Conservation (phyloP, 164 flowering plant species). For the Echeveria elegans region DNA sequence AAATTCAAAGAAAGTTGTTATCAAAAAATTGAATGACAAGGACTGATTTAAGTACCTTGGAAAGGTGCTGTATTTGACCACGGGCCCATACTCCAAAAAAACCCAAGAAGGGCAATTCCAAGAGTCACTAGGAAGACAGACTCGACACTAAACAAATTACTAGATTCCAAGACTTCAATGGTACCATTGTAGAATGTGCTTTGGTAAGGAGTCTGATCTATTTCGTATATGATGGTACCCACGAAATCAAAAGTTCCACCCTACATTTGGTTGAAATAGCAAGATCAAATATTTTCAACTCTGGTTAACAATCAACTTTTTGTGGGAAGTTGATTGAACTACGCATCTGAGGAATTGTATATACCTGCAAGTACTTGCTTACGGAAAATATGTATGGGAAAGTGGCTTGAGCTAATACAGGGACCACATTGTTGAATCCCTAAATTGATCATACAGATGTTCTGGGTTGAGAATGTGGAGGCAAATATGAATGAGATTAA, state of each 20-base stretch:
- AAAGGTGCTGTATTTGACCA: conserved; percentile 57
- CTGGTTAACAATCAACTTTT: background rate
- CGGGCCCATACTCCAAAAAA: conserved; percentile 68
- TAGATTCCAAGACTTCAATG: conserved; percentile 83
- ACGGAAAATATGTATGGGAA: conserved; percentile 85
- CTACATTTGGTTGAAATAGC: conserved; percentile 29
- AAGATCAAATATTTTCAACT: background rate
- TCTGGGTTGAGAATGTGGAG: background rate
- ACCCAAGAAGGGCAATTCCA: conserved; percentile 61
- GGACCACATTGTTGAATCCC: conserved; percentile 74
- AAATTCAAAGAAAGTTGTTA: background rate
- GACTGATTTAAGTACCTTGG: conserved; percentile 47
- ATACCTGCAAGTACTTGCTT: conserved; percentile 94
- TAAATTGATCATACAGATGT: conserved; percentile 16
- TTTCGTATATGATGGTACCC: conserved; percentile 79
- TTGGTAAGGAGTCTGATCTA: conserved; percentile 68
- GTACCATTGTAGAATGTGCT: conserved; percentile 88
- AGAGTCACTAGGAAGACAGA: conserved; percentile 78
- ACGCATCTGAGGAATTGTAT: background rate
- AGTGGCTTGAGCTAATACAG: conserved; percentile 72
- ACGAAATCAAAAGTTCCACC: conserved; percentile 94
- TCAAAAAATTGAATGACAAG: background rate
- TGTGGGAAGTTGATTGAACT: background rate
- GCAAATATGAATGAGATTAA: background rate
- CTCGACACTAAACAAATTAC: conserved; percentile 68